Evolutionary conservation across 2,329 filamentous ascomycete genomes (phyloP), one percentile per base, ranked within the genome.

Genomic region (Beauveria rudraprayagi): DNA sequence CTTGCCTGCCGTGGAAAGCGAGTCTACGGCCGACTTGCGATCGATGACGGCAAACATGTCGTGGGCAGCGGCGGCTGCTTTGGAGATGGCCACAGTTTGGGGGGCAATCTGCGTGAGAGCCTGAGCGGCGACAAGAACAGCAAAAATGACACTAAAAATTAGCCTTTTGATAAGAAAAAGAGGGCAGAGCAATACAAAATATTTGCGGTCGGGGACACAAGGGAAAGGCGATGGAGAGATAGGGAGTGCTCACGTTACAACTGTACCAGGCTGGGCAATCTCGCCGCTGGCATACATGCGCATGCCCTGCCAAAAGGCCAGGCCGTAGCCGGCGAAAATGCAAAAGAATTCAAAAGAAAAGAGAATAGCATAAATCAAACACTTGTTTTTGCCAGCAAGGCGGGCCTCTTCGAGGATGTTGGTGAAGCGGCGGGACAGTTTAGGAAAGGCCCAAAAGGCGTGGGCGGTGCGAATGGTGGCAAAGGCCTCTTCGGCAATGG

Each of bases 291-390:
- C 65, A 48, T 76, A 77, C 74, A 82, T 78, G 48, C 71, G 69
- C 63, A 81, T 73, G 0, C 80, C 80, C 62, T 81, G 77, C 79
- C 80, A 82, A 61, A 82, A 82, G 0, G 78, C 77, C 3, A 82
- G 69, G 0, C 72, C 77, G 62, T 79, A 80, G 5, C 77, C 78
- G 3, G 75, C 69, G 63, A 77, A 80, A 22, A 81, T 75, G 61
- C 75, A 77, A 61, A 79, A 79, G 66, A 78, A 80, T 63, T 80
- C 76, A 3, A 70, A 68, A 0, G 76, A 75, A 62, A 78, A 80
- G 10, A 81, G 64, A 3, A 78, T 66, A 17, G 74, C 75, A 50
- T 76, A 76, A 4, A 79, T 63, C 0, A 74, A 69, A 2, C 74
- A 75, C 69, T 80, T 82, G 62, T 76, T 78, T 3, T 69, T 66